Evolutionary conservation across 1,284 basidiomycete genomes (phyloP), one percentile per base, ranked within the genome.

Genomic region (Caloboletus inedulis): DNA sequence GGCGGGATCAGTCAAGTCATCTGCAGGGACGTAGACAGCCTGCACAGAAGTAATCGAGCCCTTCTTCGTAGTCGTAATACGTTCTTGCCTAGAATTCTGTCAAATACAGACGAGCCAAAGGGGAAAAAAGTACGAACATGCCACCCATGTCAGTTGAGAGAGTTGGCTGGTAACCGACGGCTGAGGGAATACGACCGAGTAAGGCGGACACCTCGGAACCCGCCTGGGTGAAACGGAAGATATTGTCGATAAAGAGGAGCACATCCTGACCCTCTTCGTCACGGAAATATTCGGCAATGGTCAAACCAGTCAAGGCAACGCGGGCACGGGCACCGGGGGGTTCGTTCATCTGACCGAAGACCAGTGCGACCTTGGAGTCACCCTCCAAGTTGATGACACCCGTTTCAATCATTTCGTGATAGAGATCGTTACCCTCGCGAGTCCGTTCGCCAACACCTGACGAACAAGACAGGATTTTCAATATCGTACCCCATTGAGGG

Each of bases 321-420:
- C 96, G 96, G 72, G 96, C 96, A 89, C 96, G 95, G 68, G 96
- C 96, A 87, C 96, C 96, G 68, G 96, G 96, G 74, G 96, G 96
- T 82, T 99, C 96, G 82, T 99, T 99, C 96, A 99, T 99, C 81
- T 99, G 96, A 82, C 96, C 96, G 82, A 99, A 99, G 66, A 99
- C 96, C 62, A 99, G 88, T 68, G 96, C 95, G 77, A 98, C 96
- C 85, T 99, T 98, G 74, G 96, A 98, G 75, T 96, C 93, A 75
- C 94, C 94, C 69, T 97, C 84, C 66, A 95, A 85, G 78, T 98
- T 96, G 84, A 99, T 99, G 84, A 99, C 96, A 87, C 96, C 96
- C 57, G 95, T 98, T 77, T 98, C 94, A 77, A 97, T 97, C 95
- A 99, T 98, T 80, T 99, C 96, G 78, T 98, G 95, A 83, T 99